These are phyloP conservation scores for Backusella luteola DNA, from an alignment of 192 early-diverging fungal species.

Conservation along the genomic window DNA sequence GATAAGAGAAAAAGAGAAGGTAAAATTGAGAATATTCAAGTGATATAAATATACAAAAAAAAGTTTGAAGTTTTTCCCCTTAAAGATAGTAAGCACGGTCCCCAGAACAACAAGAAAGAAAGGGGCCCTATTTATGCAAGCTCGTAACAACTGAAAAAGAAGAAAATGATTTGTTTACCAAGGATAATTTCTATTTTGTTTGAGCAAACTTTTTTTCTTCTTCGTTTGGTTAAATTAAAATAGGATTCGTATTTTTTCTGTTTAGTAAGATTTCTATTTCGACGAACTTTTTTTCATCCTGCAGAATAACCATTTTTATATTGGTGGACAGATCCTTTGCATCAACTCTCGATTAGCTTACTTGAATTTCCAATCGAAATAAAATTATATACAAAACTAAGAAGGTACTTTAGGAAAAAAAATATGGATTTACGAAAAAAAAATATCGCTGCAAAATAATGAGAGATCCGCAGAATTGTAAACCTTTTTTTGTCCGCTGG, in stretches of 20 bases:
- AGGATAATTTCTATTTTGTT: slow-evolving; percentile 13
- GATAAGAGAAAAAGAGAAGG: neutral
- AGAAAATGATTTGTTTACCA: neutral
- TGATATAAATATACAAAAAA: slow-evolving; percentile 5
- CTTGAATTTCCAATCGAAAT: neutral
- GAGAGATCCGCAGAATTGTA: neutral
- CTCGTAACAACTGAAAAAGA: neutral
- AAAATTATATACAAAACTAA: neutral
- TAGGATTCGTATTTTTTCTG: neutral
- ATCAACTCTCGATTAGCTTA: neutral
- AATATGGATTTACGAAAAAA: neutral
- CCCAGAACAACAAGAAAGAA: slow-evolving; percentile 1
- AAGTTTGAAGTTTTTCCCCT: neutral
- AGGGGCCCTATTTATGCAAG: neutral
- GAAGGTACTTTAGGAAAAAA: neutral
- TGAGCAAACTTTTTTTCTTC: neutral
- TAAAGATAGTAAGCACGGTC: slow-evolving; percentile 15
- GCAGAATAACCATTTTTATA: slow-evolving; percentile 1
- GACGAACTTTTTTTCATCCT: slow-evolving; percentile 14
- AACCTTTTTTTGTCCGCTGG: neutral
- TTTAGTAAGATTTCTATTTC: slow-evolving; percentile 13
- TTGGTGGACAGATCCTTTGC: neutral
- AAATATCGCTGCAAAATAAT: neutral
- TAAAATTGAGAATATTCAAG: neutral
- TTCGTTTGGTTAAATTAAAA: slow-evolving; percentile 19